Percentiles rank a stretch among this genome's conserved stretches.
These are phyloP conservation scores for Deinandra increscens DNA, from an alignment of 129 eudicot genomes.

Conservation along the genomic window DNA sequence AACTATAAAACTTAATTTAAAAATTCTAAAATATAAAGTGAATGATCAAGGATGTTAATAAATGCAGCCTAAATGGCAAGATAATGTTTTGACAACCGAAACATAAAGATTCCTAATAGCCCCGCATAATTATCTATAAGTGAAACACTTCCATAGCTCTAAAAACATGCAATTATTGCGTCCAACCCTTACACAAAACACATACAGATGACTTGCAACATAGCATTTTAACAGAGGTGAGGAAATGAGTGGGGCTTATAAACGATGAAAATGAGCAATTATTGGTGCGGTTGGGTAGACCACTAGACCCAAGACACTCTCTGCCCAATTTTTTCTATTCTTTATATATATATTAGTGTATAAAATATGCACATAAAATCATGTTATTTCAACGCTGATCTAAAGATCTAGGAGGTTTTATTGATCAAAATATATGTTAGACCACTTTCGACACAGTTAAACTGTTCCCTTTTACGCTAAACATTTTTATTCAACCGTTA, in stretches of 20 bases:
- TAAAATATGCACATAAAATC: not conserved
- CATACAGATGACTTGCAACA: not conserved
- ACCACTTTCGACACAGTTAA: not conserved
- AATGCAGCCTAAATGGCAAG: not conserved
- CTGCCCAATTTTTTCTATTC: not conserved
- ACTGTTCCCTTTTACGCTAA: not conserved
- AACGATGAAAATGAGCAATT: not conserved
- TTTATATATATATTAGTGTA: not conserved
- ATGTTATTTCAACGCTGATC: not conserved
- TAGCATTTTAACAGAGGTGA: not conserved
- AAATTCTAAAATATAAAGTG: not conserved
- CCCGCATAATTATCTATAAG: too few relatives aligned
- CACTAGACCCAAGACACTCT: not conserved
- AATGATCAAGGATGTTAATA: not conserved
- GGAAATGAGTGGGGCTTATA: too few relatives aligned
- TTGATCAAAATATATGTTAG: not conserved
- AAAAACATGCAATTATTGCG: not conserved
- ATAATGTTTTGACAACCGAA: not conserved
- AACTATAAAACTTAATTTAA: slow-evolving; percentile 12
- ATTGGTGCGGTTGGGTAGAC: not conserved
- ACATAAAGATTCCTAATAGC: not conserved
- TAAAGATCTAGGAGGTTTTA: not conserved
- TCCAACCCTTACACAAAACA: not conserved
- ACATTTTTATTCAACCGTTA: not conserved
- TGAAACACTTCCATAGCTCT: not conserved